Conservation (phyloP, 225 moss, liverwort and hornwort genomes). For the Ulota crispa region DNA sequence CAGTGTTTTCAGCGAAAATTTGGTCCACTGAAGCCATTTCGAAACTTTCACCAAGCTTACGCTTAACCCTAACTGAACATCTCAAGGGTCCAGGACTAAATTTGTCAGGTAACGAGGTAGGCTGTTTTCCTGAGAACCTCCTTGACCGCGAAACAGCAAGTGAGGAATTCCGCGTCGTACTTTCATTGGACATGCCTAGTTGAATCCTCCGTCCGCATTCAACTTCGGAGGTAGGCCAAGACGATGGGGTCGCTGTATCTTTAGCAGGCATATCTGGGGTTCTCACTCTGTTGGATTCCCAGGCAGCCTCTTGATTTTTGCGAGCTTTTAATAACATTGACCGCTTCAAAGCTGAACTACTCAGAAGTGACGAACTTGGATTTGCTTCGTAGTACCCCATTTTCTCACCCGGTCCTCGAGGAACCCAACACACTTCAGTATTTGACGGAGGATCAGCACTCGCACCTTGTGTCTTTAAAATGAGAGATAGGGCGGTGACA, state of each 20-base stretch:
- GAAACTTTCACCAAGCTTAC: conserved; percentile 71
- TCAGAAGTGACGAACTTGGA: conserved; percentile 40
- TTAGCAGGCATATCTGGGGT: conserved; percentile 22
- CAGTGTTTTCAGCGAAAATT: neutral
- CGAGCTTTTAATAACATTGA: conserved; percentile 82
- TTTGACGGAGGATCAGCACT: conserved; percentile 70
- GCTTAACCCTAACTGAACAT: conserved; percentile 70
- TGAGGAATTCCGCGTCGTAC: conserved; percentile 15
- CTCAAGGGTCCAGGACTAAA: conserved; percentile 31
- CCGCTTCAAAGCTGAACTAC: conserved; percentile 72
- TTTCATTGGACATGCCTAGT: conserved; percentile 6
- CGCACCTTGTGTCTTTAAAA: conserved; percentile 91
- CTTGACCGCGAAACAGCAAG: conserved; percentile 33
- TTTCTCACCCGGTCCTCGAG: conserved; percentile 62
- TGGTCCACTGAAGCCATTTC: conserved; percentile 29
- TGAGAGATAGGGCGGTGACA: conserved; percentile 86
- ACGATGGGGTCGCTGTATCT: conserved; percentile 28
- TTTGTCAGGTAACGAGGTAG: conserved; percentile 34
- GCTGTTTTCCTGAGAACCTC: conserved; percentile 29
- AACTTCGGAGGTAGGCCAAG: conserved; percentile 16
- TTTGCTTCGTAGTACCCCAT: conserved; percentile 87
- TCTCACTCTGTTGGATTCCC: conserved; percentile 31
- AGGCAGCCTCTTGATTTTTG: conserved; percentile 34
- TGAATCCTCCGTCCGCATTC: conserved; percentile 17
- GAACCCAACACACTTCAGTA: conserved; percentile 70